Percentiles rank a stretch among this genome's conserved stretches.
Evolutionary conservation across 2,329 filamentous ascomycete genomes (phyloP).

Genomic region (Remersonia thermophila): DNA sequence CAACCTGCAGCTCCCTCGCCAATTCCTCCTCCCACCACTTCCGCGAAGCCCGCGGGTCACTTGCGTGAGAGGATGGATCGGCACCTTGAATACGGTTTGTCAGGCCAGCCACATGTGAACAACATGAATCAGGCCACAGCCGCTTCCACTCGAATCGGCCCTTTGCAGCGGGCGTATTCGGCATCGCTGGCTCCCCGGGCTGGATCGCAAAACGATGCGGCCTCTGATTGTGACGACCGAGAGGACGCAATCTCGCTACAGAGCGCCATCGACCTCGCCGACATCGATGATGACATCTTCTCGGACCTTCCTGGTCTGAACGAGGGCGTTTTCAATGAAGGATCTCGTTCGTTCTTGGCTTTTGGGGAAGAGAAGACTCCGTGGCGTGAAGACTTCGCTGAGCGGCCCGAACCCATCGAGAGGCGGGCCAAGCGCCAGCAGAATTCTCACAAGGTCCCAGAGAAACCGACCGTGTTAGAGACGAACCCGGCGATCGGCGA

Average conservation of each 20-base stretch:
- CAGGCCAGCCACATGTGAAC: constrained; percentile 33
- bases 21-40: no score
- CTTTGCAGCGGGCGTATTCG: constrained; percentile 25
- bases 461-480: constrained; percentile 10
- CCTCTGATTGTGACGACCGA: constrained; percentile 7
- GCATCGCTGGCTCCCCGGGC: constrained; percentile 23
- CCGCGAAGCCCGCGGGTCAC: no score
- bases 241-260: no score
- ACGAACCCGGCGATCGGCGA: constrained; percentile 13
- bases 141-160: constrained; percentile 15
- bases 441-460: constrained; percentile 33
- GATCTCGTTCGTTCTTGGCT: constrained; percentile 18
- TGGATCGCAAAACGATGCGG: no score
- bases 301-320: constrained; percentile 15
- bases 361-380: constrained; percentile 28
- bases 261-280: no score
- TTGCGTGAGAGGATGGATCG: constrained; percentile 29
- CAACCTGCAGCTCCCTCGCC: no score
- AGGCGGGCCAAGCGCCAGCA: constrained; percentile 40
- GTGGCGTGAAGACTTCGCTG: constrained; percentile 32
- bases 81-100: constrained; percentile 30
- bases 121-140: constrained; percentile 25
- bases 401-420: constrained; percentile 25
- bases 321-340: constrained; percentile 13
- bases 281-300: constrained; percentile 14